A percentile compares a stretch with the other conserved stretches of the same genome.
These are phyloP conservation scores for Naganishia antarctica DNA, from an alignment of 768 basidiomycete species.

Conservation along the genomic window DNA sequence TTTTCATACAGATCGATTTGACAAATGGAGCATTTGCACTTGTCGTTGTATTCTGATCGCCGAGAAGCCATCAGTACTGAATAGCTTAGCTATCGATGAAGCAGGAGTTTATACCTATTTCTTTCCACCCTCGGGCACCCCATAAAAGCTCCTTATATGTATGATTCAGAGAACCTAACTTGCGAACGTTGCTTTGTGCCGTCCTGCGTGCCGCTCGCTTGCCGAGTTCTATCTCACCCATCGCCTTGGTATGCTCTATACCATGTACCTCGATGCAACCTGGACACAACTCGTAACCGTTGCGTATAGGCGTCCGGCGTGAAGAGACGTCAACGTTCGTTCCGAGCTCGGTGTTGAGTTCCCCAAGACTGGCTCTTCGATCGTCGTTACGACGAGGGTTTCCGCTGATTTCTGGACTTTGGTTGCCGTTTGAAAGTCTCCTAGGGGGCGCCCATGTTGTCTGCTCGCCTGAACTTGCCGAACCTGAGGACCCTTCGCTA, in stretches of 20 bases:
- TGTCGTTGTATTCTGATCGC: constrained; percentile 67
- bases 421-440: neutral
- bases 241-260: constrained; percentile 61
- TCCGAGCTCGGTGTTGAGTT: too few species aligned
- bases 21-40: constrained; percentile 77
- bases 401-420: neutral
- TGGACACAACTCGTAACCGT: constrained; percentile 79
- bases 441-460: constrained; percentile 14
- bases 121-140: constrained; percentile 77
- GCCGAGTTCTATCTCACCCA: constrained; percentile 41
- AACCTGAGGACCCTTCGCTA: constrained; percentile 17
- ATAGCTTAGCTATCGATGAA: neutral
- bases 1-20: constrained; percentile 58
- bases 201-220: neutral
- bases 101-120: constrained; percentile 63
- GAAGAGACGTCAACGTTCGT: neutral
- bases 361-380: too few species aligned
- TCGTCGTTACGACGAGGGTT: neutral
- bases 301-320: neutral
- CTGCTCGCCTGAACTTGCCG: constrained; percentile 19
- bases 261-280: constrained; percentile 73
- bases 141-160: constrained; percentile 82
- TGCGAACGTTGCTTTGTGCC: constrained; percentile 52
- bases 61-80: neutral
- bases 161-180: constrained; percentile 73